Evolutionary conservation across 202 grass and related monocot genomes (phyloP).

Genomic region (Cymbopogon flexuosus): DNA sequence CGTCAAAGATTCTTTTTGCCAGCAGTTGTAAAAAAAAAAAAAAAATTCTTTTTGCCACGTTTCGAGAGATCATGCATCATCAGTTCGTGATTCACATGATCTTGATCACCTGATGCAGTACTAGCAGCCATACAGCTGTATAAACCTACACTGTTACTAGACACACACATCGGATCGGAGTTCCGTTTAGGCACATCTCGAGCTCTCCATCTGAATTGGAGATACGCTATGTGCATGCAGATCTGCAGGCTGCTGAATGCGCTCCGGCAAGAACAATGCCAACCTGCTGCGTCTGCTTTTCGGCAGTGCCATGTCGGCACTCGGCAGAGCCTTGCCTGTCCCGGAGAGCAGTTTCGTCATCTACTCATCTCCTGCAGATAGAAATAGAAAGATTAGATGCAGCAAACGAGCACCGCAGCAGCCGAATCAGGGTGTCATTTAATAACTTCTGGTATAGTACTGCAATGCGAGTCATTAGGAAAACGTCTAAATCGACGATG

Average conservation of each 20-base stretch:
- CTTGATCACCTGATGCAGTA: background rate
- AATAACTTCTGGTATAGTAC: too few species aligned
- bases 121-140: too few species aligned
- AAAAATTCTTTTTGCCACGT: background rate
- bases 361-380: background rate
- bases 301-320: background rate
- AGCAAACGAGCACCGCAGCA: background rate
- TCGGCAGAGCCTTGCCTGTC: background rate
- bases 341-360: background rate
- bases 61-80: too few species aligned
- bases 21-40: too few species aligned
- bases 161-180: background rate
- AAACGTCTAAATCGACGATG: slow-evolving; percentile 28
- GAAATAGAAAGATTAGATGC: background rate
- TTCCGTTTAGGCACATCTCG: background rate
- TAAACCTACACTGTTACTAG: background rate
- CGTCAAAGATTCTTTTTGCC: too few species aligned
- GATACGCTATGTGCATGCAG: background rate
- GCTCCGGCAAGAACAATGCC: slow-evolving; percentile 11
- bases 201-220: slow-evolving; percentile 4
- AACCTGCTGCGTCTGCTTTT: background rate
- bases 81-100: background rate
- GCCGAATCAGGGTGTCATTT: background rate
- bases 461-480: background rate
- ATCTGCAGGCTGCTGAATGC: background rate